Percentiles rank a stretch among this genome's conserved stretches.
phyloP scores from a whole-genome alignment of 1,284 basidiomycete genomes.

The Heliocybe sulcata region DNA sequence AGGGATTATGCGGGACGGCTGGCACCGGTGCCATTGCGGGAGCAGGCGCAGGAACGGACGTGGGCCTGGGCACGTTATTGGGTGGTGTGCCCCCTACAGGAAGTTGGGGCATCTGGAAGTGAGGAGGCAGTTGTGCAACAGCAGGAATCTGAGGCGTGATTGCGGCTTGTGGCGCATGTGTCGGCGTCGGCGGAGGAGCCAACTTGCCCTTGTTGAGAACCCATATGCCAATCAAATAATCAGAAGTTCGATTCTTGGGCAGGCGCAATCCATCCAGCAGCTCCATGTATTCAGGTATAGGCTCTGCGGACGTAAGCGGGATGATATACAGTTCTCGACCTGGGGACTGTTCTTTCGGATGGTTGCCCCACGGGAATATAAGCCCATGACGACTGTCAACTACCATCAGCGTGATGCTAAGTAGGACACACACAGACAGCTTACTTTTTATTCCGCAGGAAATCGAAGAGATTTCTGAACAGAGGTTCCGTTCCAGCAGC shows the following conservation, averaged over 20 bases:
- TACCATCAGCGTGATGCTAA: conserved; percentile 4
- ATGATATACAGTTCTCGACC: conserved; percentile 88
- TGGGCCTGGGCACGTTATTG: background rate
- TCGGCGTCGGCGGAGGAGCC: conserved; percentile 27
- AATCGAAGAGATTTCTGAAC: conserved; percentile 61
- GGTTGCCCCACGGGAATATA: conserved; percentile 77
- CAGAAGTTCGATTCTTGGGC: conserved; percentile 49
- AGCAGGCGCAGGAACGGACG: background rate
- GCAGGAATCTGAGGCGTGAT: conserved; percentile 19
- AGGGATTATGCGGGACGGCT: background rate
- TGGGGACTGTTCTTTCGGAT: conserved; percentile 63
- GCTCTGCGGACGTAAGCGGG: conserved; percentile 62
- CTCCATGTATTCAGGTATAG: conserved; percentile 81
- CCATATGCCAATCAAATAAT: conserved; percentile 80
- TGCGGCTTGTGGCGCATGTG: conserved; percentile 15
- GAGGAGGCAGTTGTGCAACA: background rate
- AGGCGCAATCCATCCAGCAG: conserved; percentile 76
- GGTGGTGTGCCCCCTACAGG: background rate
- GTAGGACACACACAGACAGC: conserved; percentile 23
- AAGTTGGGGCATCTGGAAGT: background rate
- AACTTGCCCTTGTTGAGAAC: conserved; percentile 73
- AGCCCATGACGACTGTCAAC: conserved; percentile 77
- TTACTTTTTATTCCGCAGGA: conserved; percentile 71
- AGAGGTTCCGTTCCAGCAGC: conserved; percentile 32
- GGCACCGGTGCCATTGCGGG: background rate